Base-by-base conservation (phyloP, 805 yeast species). In the Nakazawaea holstii region DNA sequence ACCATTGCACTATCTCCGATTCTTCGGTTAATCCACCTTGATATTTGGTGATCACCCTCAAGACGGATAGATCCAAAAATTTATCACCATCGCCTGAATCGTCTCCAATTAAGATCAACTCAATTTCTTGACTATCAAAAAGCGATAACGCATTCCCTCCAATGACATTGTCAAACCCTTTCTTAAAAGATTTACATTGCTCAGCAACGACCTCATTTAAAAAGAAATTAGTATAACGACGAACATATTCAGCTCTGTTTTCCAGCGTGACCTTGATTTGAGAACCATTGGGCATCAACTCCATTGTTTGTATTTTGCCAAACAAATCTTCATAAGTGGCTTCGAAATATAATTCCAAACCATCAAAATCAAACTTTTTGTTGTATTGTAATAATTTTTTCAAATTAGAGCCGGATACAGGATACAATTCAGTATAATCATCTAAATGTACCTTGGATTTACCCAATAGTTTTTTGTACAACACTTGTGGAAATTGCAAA, bases 51-150 rank as follows among this genome's bases (percentile, higher is more conserved):
- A 90, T 81, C 0, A 90, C 76, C 49, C 79, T 74, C 48, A 94
- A 65, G 6, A 84, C 74, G 2, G 72, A 77, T 3, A 82, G 70
- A 58, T 92, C 97, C 7, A 48, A 13, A 31, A 85, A 65, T 20
- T 74, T 77, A 15, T 69, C 68, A 24, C 59, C 55, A 29, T 59
- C 55, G 11, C 64, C 60, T 17, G 43, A 30, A 36, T 84, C 88
- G 41, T 79, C 80, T 29, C 98, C 97, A 49, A 92, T 82, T 4
- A 91, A 65, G 6, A 92, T 68, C 54, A 84, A 67, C 57, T 87
- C 91, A 30, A 94, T 75, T 60, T 92, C 99, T 45, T 81, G 84
- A 0, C 95, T 84, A 44, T 84, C 76, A 58, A 94, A 88, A 37
- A 92, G 61, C 0, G 87, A 74, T n/a, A 90, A 64, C 0, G 92